Conservation (phyloP, 345 rosid species). For the Syzygium aromaticum region DNA sequence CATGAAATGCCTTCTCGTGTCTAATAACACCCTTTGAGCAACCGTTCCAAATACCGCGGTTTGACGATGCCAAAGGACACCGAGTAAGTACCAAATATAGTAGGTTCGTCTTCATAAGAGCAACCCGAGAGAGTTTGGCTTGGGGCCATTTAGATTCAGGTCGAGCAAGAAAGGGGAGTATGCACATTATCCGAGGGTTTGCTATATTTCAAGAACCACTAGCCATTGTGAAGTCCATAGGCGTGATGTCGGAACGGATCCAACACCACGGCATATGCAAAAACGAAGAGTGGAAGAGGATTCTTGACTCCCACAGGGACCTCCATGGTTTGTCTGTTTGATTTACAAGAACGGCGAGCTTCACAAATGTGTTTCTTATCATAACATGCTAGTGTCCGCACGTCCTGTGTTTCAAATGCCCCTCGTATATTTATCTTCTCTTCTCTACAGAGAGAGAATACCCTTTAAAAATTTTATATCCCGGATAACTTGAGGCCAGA, state of each 20-base stretch:
- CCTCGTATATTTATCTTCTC: too few species aligned
- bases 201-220: background rate
- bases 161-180: too few species aligned
- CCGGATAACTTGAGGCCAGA: too few species aligned
- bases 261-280: background rate
- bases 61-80: background rate
- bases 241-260: background rate
- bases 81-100: background rate
- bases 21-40: background rate
- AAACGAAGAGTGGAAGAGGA: background rate
- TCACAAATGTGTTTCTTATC: too few species aligned
- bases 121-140: background rate
- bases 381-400: too few species aligned
- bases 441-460: too few species aligned
- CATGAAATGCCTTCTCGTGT: background rate
- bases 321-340: too few species aligned
- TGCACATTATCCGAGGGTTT: background rate
- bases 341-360: too few species aligned
- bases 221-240: background rate
- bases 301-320: too few species aligned
- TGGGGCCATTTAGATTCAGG: too few species aligned
- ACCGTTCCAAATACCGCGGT: background rate
- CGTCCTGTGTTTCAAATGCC: too few species aligned
- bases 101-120: background rate
- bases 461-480: too few species aligned